Evolutionary conservation across 768 basidiomycete genomes (phyloP).

Genomic region (Pleurotus tuoliensis): DNA sequence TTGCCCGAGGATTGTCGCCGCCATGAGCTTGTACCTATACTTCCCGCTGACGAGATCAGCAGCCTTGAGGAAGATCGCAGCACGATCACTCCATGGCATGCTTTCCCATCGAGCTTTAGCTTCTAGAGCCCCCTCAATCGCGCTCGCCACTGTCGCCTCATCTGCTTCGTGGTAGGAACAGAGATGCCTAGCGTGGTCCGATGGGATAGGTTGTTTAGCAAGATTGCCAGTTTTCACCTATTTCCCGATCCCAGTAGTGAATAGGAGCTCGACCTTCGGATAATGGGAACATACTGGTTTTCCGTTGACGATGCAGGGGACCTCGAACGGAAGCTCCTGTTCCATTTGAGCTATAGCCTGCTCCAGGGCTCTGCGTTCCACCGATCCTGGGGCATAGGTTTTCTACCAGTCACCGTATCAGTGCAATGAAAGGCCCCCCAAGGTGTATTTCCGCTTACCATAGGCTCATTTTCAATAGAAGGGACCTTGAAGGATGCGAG

Average conservation of each 20-base stretch:
- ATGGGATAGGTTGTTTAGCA: conserved; percentile 79
- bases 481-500: conserved; percentile 88
- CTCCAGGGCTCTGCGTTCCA: conserved; percentile 70
- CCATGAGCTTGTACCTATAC: conserved; percentile 92
- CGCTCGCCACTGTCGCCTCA: conserved; percentile 62
- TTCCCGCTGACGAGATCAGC: conserved; percentile 95
- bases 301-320: conserved; percentile 92
- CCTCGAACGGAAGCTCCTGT: conserved; percentile 80
- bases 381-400: conserved; percentile 73
- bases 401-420: conserved; percentile 37
- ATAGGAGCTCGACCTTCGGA: not conserved
- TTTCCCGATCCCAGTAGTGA: not conserved
- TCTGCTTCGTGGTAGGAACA: conserved; percentile 90
- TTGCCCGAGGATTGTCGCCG: conserved; percentile 96
- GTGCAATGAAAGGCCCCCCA: too few relatives aligned
- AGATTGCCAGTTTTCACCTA: conserved; percentile 80
- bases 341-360: conserved; percentile 79
- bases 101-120: conserved; percentile 91
- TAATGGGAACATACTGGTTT: conserved; percentile 54
- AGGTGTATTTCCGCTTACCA: conserved; percentile 47
- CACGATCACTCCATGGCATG: conserved; percentile 94
- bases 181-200: conserved; percentile 77
- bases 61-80: conserved; percentile 97
- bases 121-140: conserved; percentile 83
- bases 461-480: conserved; percentile 85